Evolutionary conservation across 2,329 filamentous ascomycete species (phyloP), one percentile per base, ranked within the genome.

Genomic region (Cladosporium colombiae): DNA sequence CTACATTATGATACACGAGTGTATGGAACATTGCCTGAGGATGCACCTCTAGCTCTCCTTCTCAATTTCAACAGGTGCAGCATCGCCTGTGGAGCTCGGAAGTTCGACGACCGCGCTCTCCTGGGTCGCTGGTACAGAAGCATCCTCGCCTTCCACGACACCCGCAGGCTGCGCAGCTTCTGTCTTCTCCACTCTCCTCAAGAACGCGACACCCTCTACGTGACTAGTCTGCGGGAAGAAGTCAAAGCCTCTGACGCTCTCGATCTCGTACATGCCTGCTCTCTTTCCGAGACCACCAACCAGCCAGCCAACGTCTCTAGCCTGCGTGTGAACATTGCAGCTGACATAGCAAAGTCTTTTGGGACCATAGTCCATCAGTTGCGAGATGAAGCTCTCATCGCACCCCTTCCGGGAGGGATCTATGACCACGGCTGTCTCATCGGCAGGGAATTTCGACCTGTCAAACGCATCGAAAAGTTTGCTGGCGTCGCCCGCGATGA

Each of bases 261-360:
- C 94, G 76, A 99, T 91, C 77, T 89, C 87, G 79, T 97, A 99
- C 65, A 75, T 27, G 77, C 69, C 71, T 81, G 73, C 23, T 68
- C 14, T 72, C 75, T 68, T 67, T 75, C 16, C 76, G 73, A 86
- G 79, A 0, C 93, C 93, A 40, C 89, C 85, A 0, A 98, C 92
- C 73, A 99, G 80, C 68, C 94, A 87, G 0, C 93, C 95, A 0
- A 99, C 89, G 78, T 99, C 95, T 62, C 95, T 83, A 16, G 95
- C 95, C 84, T 98, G 95, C 10, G 94, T 98, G 76, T 99, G 95
- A 70, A 99, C 95, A 74, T 99, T 99, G 74, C 95, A 99, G 75
- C 91, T 96, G 49, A 99, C 94, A 77, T 99, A 99, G 5, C 97
- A 88, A 13, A 99, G 87, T 66, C 95, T 84, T 69, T 84, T 84